phyloP scores from a whole-genome alignment of 139 green algal genomes.

The Chlamydomonas sphaeroides region DNA sequence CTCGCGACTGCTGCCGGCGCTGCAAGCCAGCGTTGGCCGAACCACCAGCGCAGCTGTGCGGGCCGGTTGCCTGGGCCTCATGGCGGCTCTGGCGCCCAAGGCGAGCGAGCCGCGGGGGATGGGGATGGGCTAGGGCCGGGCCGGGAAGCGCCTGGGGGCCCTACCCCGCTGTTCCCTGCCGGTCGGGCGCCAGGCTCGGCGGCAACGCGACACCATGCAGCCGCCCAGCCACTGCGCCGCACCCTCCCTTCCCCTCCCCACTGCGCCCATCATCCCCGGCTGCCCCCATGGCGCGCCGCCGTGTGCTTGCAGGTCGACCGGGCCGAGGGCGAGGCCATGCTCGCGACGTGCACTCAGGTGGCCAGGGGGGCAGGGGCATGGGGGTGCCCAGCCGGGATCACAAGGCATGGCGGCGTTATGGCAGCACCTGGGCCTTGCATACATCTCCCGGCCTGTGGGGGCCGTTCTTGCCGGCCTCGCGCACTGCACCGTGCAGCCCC shows the following conservation, averaged over 20 bases:
- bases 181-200: not conserved
- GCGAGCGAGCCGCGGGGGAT: not conserved
- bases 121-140: too few species aligned
- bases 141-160: not conserved
- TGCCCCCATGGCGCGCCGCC: too few species aligned
- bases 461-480: not conserved
- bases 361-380: not conserved
- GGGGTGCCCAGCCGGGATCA: too few species aligned
- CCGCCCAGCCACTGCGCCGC: too few species aligned
- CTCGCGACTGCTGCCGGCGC: not conserved
- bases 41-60: slow-evolving; percentile 77
- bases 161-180: not conserved
- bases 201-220: not conserved
- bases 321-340: slow-evolving; percentile 60
- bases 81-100: slow-evolving; percentile 55
- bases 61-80: slow-evolving; percentile 55
- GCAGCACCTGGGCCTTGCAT: not conserved
- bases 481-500: not conserved
- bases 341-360: slow-evolving; percentile 65
- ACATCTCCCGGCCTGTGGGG: not conserved
- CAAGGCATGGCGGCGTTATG: not conserved
- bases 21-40: not conserved
- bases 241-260: not conserved
- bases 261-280: not conserved
- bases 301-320: slow-evolving; percentile 57